These are phyloP conservation scores for Cylindrodendrum hubeiense DNA, from an alignment of 2,329 filamentous ascomycete species.

Conservation along the genomic window DNA sequence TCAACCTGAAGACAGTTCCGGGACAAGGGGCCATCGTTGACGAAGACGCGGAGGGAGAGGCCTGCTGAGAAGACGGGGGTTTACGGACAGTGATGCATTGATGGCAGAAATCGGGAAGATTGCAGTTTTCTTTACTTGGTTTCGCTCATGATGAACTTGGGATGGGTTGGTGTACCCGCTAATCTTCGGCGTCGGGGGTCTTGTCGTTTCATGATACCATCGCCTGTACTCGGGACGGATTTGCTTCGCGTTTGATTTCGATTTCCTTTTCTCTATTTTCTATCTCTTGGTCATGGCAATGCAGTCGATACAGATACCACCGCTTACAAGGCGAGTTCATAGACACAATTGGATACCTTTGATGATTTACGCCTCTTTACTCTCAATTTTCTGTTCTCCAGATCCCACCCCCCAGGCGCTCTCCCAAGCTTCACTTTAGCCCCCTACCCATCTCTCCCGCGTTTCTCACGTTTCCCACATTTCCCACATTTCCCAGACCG, in stretches of 20 bases:
- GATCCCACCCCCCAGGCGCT: background rate
- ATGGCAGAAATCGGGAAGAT: background rate
- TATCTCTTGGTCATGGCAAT: background rate
- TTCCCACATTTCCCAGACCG: background rate
- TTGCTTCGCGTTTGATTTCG: background rate
- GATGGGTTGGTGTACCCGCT: conserved; percentile 1
- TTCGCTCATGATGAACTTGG: background rate
- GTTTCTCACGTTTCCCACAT: background rate
- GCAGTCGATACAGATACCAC: background rate
- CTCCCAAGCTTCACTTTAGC: background rate
- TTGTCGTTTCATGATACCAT: conserved; percentile 13
- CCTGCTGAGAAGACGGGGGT: conserved; percentile 22
- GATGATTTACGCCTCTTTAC: background rate
- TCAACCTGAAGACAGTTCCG: conserved; percentile 24
- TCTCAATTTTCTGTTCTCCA: background rate
- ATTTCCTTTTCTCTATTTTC: background rate
- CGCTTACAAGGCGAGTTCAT: background rate
- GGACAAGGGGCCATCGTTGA: conserved; percentile 24
- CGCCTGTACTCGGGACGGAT: conserved; percentile 5
- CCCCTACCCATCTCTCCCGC: background rate
- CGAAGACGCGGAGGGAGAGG: conserved; percentile 47
- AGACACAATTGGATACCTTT: background rate
- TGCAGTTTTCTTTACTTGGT: background rate
- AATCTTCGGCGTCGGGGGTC: conserved; percentile 14
- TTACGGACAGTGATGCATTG: background rate